Conservation (phyloP, 163 green algal species). For the Chlamydomonas reinhardtii region DNA sequence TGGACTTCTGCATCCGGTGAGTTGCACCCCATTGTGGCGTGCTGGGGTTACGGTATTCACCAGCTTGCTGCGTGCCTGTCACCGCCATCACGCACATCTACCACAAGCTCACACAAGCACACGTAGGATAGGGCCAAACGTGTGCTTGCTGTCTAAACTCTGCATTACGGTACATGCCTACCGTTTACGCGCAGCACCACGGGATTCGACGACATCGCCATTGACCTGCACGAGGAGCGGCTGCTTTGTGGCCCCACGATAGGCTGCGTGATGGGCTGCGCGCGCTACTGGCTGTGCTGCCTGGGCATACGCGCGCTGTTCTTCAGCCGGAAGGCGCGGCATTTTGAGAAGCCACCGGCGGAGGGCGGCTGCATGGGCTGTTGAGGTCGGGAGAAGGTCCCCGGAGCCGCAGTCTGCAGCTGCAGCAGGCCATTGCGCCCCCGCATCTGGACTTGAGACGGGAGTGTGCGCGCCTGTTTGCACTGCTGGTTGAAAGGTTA, state of each 20-base stretch:
- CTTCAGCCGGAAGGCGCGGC: conserved; percentile 44
- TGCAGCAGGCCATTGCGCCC: too few relatives aligned
- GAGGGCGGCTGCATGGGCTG: conserved; percentile 25
- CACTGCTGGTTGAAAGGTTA: too few relatives aligned
- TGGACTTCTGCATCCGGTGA: conserved; percentile 58
- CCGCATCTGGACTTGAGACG: too few relatives aligned
- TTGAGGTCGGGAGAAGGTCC: too few relatives aligned
- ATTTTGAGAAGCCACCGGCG: conserved; percentile 42
- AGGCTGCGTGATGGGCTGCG: conserved; percentile 61
- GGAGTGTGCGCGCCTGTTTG: too few relatives aligned
- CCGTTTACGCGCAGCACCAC: conserved; percentile 6
- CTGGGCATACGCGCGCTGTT: conserved; percentile 56
- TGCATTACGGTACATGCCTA: neutral
- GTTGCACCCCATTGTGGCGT: neutral
- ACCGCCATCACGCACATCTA: neutral
- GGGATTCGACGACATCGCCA: conserved; percentile 37
- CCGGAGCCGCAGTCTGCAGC: neutral
- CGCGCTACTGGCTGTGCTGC: conserved; percentile 61
- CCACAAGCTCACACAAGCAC: neutral
- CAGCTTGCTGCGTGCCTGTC: neutral
- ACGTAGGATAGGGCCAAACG: too few relatives aligned
- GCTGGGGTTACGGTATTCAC: too few relatives aligned
- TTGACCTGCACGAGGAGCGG: conserved; percentile 44
- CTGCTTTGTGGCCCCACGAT: conserved; percentile 36
- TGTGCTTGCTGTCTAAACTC: too few relatives aligned